These are phyloP conservation scores for Anthracocystis panici-leucophaei DNA, from an alignment of 1,284 basidiomycete species.

Conservation along the genomic window DNA sequence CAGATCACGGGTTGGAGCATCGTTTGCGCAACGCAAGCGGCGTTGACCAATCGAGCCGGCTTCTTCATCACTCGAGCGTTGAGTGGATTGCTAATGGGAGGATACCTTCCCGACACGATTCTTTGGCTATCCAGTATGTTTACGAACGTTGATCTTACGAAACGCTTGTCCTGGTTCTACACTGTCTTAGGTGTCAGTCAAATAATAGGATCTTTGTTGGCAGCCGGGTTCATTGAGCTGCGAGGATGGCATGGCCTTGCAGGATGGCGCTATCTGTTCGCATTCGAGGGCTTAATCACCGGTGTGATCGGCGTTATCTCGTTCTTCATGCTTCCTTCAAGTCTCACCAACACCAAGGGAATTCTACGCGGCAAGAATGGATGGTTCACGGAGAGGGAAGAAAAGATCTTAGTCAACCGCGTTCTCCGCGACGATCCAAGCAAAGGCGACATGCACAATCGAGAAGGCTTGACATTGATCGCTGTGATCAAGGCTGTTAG, in stretches of 20 bases:
- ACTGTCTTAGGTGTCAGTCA: constrained; percentile 37
- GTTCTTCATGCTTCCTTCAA: constrained; percentile 41
- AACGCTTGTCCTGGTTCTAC: too few relatives aligned
- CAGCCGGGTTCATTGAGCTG: constrained; percentile 48
- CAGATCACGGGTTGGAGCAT: constrained; percentile 53
- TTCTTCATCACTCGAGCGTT: constrained; percentile 51
- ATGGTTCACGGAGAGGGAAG: constrained; percentile 76
- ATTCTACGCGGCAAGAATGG: constrained; percentile 68
- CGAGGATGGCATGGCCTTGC: constrained; percentile 38
- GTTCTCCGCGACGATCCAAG: constrained; percentile 78
- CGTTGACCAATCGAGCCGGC: constrained; percentile 24
- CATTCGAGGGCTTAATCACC: constrained; percentile 42
- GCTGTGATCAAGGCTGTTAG: constrained; percentile 72
- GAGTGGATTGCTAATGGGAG: constrained; percentile 73
- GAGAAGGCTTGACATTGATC: constrained; percentile 72
- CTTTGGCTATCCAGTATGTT: too few relatives aligned
- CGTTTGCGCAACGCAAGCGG: constrained; percentile 35
- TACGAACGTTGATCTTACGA: too few relatives aligned
- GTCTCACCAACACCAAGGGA: constrained; percentile 41
- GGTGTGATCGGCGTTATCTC: constrained; percentile 30
- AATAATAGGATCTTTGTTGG: constrained; percentile 46
- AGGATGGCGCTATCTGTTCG: constrained; percentile 55
- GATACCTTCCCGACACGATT: constrained; percentile 71
- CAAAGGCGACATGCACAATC: constrained; percentile 82
- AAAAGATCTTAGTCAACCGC: constrained; percentile 74